These are phyloP conservation scores for Nicotiana tabacum DNA, from an alignment of 257 asterid species.

Conservation along the genomic window DNA sequence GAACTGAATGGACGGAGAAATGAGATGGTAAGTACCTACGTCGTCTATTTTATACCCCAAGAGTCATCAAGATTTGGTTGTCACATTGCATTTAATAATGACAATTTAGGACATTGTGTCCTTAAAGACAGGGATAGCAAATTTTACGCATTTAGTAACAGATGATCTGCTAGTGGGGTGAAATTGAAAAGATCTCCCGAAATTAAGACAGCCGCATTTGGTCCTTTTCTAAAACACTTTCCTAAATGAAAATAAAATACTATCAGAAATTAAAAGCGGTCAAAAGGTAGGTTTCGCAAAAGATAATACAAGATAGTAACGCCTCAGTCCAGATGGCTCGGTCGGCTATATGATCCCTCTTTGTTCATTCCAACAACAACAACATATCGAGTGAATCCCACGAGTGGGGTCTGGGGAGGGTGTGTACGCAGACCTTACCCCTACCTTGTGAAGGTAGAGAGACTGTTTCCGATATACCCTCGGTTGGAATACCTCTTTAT, in stretches of 20 bases:
- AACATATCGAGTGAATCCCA: too few species aligned
- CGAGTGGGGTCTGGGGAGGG: too few species aligned
- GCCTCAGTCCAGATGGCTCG: background rate
- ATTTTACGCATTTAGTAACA: background rate
- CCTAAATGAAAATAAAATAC: background rate
- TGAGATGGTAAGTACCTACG: constrained; percentile 64
- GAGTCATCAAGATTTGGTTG: constrained; percentile 10
- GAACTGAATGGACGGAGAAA: constrained; percentile 52
- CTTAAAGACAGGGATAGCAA: background rate
- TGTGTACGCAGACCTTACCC: too few species aligned
- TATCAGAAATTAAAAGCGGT: background rate
- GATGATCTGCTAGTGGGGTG: background rate
- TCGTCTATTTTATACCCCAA: constrained; percentile 32
- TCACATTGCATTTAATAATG: background rate
- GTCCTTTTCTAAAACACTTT: background rate
- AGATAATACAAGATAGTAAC: background rate
- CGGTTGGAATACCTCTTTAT: background rate
- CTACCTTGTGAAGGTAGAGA: too few species aligned
- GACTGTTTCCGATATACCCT: too few species aligned
- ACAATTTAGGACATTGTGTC: background rate
- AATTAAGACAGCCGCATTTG: background rate
- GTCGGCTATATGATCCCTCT: background rate
- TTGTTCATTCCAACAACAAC: background rate
- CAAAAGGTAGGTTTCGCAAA: background rate
- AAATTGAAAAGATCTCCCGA: background rate